Evolutionary conservation across 768 basidiomycete genomes (phyloP).

Genomic region (Pleurotus tuoliensis): DNA sequence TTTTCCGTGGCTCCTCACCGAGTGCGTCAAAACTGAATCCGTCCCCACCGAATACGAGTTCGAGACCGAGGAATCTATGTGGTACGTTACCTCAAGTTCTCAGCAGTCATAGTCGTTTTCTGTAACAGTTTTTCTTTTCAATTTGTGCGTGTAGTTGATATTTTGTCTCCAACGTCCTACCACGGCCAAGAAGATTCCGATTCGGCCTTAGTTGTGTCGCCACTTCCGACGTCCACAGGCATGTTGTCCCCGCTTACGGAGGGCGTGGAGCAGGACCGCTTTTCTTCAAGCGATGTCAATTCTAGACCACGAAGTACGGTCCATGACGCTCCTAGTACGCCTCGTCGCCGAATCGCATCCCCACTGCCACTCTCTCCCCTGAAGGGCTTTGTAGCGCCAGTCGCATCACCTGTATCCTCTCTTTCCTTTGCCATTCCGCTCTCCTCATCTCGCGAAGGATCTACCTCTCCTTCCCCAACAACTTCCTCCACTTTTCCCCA

Average conservation of each 20-base stretch:
- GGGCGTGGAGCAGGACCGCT: not conserved
- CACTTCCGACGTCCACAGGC: not conserved
- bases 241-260: not conserved
- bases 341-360: not conserved
- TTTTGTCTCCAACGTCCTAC: not conserved
- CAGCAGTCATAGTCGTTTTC: too few species aligned
- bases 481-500: not conserved
- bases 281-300: not conserved
- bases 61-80: not conserved
- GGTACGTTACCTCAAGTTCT: not conserved
- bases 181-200: not conserved
- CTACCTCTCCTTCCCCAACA: not conserved
- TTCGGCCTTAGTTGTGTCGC: constrained; percentile 4
- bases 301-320: too few species aligned
- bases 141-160: constrained; percentile 1
- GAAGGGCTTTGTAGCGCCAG: not conserved
- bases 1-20: constrained; percentile 1
- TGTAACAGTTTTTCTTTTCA: too few species aligned
- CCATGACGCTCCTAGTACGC: not conserved
- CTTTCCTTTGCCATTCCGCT: not conserved
- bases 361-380: constrained; percentile 1
- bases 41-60: not conserved
- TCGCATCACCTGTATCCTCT: not conserved
- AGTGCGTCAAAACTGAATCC: not conserved
- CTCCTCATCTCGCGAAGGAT: not conserved